Evolutionary conservation across 2,329 filamentous ascomycete species (phyloP).

Genomic region (Periconia sp.): DNA sequence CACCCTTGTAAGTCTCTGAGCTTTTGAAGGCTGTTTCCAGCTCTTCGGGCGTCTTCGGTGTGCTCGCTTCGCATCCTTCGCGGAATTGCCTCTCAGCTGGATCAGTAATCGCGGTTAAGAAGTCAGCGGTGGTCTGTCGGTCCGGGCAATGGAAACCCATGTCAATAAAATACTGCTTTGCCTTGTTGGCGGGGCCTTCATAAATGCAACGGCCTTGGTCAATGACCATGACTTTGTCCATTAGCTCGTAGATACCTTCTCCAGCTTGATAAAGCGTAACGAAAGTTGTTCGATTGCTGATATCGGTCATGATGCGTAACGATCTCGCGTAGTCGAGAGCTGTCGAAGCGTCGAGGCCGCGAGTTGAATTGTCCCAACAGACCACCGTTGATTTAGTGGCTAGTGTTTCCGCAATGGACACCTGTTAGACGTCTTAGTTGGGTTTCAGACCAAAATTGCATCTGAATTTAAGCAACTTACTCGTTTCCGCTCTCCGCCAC

Average conservation of each 20-base stretch:
- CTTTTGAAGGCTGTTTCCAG: conserved; percentile 71
- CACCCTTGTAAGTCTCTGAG: conserved; percentile 65
- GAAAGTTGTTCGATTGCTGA: conserved; percentile 72
- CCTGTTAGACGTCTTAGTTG: conserved; percentile 14
- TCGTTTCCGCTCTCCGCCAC: conserved; percentile 80
- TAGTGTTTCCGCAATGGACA: conserved; percentile 78
- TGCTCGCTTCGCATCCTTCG: conserved; percentile 60
- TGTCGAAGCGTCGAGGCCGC: conserved; percentile 80
- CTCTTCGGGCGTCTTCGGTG: conserved; percentile 73
- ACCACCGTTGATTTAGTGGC: conserved; percentile 74
- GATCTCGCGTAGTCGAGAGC: conserved; percentile 80
- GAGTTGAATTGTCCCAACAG: conserved; percentile 81
- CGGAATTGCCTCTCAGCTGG: conserved; percentile 73
- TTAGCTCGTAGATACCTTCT: conserved; percentile 72
- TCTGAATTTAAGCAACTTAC: conserved; percentile 38
- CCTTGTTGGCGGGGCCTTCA: conserved; percentile 66
- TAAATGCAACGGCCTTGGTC: conserved; percentile 74
- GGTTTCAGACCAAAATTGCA: background rate
- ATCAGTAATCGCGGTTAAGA: conserved; percentile 78
- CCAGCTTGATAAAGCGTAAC: conserved; percentile 76
- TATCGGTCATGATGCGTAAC: conserved; percentile 79
- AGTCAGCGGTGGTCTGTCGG: conserved; percentile 76
- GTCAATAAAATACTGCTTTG: conserved; percentile 69
- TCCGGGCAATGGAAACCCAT: conserved; percentile 67
- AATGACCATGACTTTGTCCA: conserved; percentile 83